Percentiles rank a stretch among this genome's conserved stretches.
phyloP scores from a whole-genome alignment of 306 rosid species.

The Gastrolobium bilobum region DNA sequence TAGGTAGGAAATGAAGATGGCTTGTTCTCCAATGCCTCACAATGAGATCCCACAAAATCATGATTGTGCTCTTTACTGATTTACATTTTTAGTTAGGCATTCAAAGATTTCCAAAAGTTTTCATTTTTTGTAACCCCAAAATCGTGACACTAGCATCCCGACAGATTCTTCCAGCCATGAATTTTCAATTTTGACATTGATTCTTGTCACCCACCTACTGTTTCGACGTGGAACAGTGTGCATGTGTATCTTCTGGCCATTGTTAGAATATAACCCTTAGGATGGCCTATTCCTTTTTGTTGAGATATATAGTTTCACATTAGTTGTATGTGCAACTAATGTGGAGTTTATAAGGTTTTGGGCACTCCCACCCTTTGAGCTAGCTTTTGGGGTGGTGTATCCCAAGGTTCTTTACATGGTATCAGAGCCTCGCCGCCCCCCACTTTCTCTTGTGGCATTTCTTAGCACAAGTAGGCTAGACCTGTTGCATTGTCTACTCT shows the following conservation, averaged over 20 bases:
- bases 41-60: not conserved
- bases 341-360: too few relatives aligned
- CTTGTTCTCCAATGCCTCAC: not conserved
- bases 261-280: not conserved
- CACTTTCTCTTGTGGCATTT: too few relatives aligned
- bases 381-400: too few relatives aligned
- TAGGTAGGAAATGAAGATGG: not conserved
- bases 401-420: too few relatives aligned
- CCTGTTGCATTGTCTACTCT: too few relatives aligned
- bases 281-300: slow-evolving; percentile 1
- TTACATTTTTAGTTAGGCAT: not conserved
- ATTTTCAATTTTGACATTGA: not conserved
- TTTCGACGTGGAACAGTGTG: too few relatives aligned
- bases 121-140: not conserved
- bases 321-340: too few relatives aligned
- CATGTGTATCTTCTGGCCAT: not conserved
- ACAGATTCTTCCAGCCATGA: not conserved
- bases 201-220: slow-evolving; percentile 7
- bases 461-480: too few relatives aligned
- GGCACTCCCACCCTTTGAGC: too few relatives aligned
- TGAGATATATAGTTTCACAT: too few relatives aligned
- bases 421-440: too few relatives aligned
- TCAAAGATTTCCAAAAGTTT: not conserved
- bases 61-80: slow-evolving; percentile 3
- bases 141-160: slow-evolving; percentile 8